Conservation (phyloP, 805 yeast genomes). For the Sugiyamaella lignohabitans region DNA sequence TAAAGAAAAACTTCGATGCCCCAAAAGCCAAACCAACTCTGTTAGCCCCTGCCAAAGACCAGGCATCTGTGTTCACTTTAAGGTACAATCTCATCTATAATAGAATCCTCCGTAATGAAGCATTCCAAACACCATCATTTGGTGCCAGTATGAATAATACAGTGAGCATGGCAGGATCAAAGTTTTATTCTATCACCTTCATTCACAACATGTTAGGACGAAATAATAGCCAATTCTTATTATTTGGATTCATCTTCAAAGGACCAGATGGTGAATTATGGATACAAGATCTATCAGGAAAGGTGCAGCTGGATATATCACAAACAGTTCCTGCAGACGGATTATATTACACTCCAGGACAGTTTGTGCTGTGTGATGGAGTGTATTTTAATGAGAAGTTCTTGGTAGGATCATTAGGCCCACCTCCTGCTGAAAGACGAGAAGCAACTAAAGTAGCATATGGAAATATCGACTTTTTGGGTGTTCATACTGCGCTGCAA, state of each 20-base stretch:
- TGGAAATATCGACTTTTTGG: constrained; percentile 72
- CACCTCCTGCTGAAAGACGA: constrained; percentile 83
- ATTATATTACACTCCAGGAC: constrained; percentile 63
- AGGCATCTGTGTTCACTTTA: constrained; percentile 29
- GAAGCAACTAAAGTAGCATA: constrained; percentile 58
- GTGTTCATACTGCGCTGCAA: constrained; percentile 33
- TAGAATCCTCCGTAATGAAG: constrained; percentile 67
- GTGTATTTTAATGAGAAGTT: constrained; percentile 57
- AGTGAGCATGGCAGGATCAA: constrained; percentile 7
- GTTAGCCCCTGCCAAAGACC: constrained; percentile 21
- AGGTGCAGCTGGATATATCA: constrained; percentile 53
- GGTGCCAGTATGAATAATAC: constrained; percentile 20
- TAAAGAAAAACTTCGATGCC: constrained; percentile 53
- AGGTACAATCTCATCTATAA: constrained; percentile 63
- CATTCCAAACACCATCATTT: constrained; percentile 51
- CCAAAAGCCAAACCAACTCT: constrained; percentile 15
- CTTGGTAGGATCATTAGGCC: constrained; percentile 63
- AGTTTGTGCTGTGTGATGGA: constrained; percentile 82
- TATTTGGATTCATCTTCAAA: constrained; percentile 68
- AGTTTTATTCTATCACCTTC: constrained; percentile 44
- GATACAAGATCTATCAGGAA: constrained; percentile 76
- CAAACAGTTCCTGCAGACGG: constrained; percentile 59
- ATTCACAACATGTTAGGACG: constrained; percentile 84
- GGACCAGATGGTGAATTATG: constrained; percentile 63
- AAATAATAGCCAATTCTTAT: constrained; percentile 63